Evolutionary conservation across 2,329 filamentous ascomycete genomes (phyloP), one percentile per base, ranked within the genome.

Genomic region (Phaeomoniella chlamydospora): DNA sequence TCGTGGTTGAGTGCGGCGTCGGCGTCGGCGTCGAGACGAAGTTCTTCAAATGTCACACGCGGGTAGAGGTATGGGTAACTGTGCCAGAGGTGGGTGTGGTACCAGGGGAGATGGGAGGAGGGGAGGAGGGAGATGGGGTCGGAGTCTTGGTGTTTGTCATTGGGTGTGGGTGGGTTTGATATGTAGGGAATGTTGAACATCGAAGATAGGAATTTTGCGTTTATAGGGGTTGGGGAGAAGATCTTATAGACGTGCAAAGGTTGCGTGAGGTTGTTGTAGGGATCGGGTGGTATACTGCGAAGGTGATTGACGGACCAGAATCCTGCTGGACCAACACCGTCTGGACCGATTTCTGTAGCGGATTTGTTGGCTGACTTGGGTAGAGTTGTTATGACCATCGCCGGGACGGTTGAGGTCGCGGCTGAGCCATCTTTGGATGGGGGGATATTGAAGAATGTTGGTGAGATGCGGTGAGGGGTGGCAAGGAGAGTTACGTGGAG

Each of bases 401-500:
- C 74, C 0, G 90, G 90, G 0, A 80, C 72, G 12, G 62, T 54
- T 18, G 63, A 58, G n/a, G 59, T 67, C 3, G 42, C 45, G 10
- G 48, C 45, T n/a, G n/a, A n/a, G n/a, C n/a, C n/a, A n/a, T n/a
- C n/a, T n/a, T n/a, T n/a, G n/a, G n/a, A n/a, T 4, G 46, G 35
- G 0, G 64, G 50, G 2, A 92, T 65, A 38, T 74, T 72, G 64
- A 96, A 96, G 52, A 76, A 86, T 2, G 55, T 55, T 0, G 80
- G 70, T 14, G 72, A 77, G n/a, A 93, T 68, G n/a, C 61, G 67
- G 46, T 77, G 72, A 0, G 83, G 76, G 0, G 85, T 83, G 0
- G 87, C 68, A 49, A 98, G 88, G 1, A 96, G 72, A 0, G 88
- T 96, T 36, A 94, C 88, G 50, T 96, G 80, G 0, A 96, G 69